Evolutionary conservation across 768 basidiomycete species (phyloP).

Genomic region (Termitomyces sp.): DNA sequence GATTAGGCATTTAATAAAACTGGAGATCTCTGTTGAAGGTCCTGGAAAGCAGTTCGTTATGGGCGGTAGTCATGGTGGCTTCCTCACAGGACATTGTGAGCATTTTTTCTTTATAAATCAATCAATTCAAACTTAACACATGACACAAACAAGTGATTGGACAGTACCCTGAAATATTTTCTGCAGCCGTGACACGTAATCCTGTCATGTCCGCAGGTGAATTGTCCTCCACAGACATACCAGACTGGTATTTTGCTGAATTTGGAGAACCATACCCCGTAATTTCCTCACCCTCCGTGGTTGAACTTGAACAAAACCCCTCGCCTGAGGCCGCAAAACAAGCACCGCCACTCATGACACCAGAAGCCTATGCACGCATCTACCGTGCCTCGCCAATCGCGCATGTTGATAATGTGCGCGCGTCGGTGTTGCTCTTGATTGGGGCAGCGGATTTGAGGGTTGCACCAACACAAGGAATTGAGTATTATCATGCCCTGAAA

Average conservation of each 20-base stretch:
- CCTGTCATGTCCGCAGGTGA: conserved; percentile 64
- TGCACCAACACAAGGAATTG: conserved; percentile 54
- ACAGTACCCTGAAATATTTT: conserved; percentile 55
- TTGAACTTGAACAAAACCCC: conserved; percentile 2
- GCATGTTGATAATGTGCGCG: conserved; percentile 42
- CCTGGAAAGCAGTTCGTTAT: conserved; percentile 48
- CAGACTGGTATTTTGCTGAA: conserved; percentile 60
- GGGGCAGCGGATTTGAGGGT: conserved; percentile 61
- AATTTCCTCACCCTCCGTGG: conserved; percentile 22
- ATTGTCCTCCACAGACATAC: conserved; percentile 54
- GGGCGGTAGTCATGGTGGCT: conserved; percentile 74
- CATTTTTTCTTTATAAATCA: background rate
- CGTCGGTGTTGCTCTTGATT: conserved; percentile 53
- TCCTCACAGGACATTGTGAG: conserved; percentile 54
- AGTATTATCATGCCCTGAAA: conserved; percentile 65
- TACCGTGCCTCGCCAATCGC: conserved; percentile 52
- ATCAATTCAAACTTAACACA: background rate
- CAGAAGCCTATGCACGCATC: conserved; percentile 38
- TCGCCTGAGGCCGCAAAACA: background rate
- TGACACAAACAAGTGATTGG: conserved; percentile 45
- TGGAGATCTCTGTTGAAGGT: conserved; percentile 44
- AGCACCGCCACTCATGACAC: conserved; percentile 34
- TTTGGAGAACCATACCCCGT: conserved; percentile 39
- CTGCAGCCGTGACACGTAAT: conserved; percentile 60
- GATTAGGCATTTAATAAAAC: conserved; percentile 41